These are phyloP conservation scores for Kluyveromyces nonfermentans DNA, from an alignment of 805 yeast genomes.

Conservation along the genomic window DNA sequence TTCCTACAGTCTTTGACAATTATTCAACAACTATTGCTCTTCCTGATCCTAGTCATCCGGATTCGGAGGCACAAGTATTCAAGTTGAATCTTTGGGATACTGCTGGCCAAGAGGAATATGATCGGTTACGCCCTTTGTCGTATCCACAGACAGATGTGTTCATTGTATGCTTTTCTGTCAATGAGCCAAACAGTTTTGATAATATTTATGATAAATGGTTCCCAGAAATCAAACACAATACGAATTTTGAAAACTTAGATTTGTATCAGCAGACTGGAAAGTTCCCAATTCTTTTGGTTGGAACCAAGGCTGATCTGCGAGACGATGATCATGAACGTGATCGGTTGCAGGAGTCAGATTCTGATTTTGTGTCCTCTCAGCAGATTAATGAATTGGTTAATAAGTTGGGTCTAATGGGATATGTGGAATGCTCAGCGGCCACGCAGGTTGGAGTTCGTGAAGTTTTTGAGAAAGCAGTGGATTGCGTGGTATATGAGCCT, in stretches of 20 bases:
- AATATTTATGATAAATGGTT: slow-evolving; percentile 77
- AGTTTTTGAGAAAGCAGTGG: slow-evolving; percentile 75
- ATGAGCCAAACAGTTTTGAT: slow-evolving; percentile 69
- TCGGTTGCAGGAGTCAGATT: slow-evolving; percentile 47
- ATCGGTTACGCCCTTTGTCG: slow-evolving; percentile 77
- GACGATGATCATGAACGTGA: slow-evolving; percentile 72
- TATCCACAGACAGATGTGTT: slow-evolving; percentile 91
- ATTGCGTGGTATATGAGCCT: slow-evolving; percentile 41
- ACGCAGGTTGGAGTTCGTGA: slow-evolving; percentile 80
- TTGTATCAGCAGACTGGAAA: slow-evolving; percentile 12
- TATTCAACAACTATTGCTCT: slow-evolving; percentile 74
- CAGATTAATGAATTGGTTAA: slow-evolving; percentile 63
- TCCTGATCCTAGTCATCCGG: slow-evolving; percentile 11
- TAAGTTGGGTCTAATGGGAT: slow-evolving; percentile 62
- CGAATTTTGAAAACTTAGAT: slow-evolving; percentile 41
- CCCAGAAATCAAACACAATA: slow-evolving; percentile 81
- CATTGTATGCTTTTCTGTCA: slow-evolving; percentile 75
- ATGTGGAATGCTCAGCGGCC: slow-evolving; percentile 84
- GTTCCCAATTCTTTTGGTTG: slow-evolving; percentile 57
- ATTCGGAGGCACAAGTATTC: slow-evolving; percentile 66
- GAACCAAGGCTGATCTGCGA: slow-evolving; percentile 82
- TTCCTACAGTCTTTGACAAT: slow-evolving; percentile 91
- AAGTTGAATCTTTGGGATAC: slow-evolving; percentile 92
- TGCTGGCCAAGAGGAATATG: slow-evolving; percentile 91
- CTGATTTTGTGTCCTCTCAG: slow-evolving; percentile 48